Percentiles rank a stretch among this genome's conserved stretches.
Evolutionary conservation across 1,139 yeast species (phyloP).

Genomic region (Diutina siamensis): DNA sequence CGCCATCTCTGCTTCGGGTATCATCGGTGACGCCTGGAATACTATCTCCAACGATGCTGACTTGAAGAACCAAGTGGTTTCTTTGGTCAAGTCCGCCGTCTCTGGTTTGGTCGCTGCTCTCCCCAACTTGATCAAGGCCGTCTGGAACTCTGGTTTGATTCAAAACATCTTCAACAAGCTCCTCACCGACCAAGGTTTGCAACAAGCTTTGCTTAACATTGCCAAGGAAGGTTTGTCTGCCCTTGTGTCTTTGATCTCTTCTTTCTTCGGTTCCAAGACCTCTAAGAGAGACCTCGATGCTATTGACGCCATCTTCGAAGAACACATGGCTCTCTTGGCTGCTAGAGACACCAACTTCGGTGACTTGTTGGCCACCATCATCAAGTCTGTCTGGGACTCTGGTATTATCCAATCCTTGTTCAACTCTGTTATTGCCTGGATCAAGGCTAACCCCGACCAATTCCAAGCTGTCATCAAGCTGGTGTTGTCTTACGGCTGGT

Average conservation of each 20-base stretch:
- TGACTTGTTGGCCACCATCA: constrained; percentile 19
- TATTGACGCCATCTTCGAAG: constrained; percentile 5
- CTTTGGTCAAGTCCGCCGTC: constrained; percentile 23
- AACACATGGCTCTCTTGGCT: constrained; percentile 12
- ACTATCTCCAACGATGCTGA: constrained; percentile 23
- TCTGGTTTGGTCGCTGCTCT: constrained; percentile 29
- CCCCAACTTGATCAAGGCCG: constrained; percentile 31
- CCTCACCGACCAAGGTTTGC: not conserved
- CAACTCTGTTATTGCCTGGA: constrained; percentile 24
- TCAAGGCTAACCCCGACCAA: constrained; percentile 27
- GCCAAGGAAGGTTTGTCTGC: constrained; percentile 24
- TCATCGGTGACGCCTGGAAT: constrained; percentile 26
- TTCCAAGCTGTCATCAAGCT: constrained; percentile 23
- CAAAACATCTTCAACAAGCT: constrained; percentile 19
- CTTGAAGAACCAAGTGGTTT: constrained; percentile 17
- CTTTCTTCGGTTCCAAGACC: constrained; percentile 10
- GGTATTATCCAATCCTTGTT: constrained; percentile 24
- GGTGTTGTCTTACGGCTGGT: constrained; percentile 25
- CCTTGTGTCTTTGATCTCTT: constrained; percentile 19
- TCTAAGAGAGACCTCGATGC: constrained; percentile 13
- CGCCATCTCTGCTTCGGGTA: constrained; percentile 30
- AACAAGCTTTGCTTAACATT: constrained; percentile 19
- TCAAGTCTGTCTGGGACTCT: constrained; percentile 21
- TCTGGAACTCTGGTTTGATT: constrained; percentile 34
- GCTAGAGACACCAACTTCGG: constrained; percentile 29